Evolutionary conservation across 1,284 basidiomycete species (phyloP).

Genomic region (Leccinum angustisporum): DNA sequence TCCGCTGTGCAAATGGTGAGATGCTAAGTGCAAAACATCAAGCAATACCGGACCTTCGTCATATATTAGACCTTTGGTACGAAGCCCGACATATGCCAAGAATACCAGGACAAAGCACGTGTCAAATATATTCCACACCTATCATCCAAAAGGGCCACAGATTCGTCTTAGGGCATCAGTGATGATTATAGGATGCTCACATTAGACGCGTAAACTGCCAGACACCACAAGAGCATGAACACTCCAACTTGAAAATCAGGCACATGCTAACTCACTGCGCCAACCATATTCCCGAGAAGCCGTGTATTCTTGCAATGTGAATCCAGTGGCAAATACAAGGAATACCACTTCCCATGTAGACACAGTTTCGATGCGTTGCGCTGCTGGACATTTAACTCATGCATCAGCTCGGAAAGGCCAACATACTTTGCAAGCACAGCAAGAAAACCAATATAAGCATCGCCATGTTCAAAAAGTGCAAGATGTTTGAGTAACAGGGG

Average conservation of each 20-base stretch:
- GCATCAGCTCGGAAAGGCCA: background rate
- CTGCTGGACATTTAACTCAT: conserved; percentile 38
- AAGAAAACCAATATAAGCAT: conserved; percentile 69
- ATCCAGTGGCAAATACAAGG: conserved; percentile 73
- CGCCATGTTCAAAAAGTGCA: conserved; percentile 79
- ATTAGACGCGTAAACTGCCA: conserved; percentile 77
- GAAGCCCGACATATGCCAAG: conserved; percentile 63
- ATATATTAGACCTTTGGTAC: conserved; percentile 62
- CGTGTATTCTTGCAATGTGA: conserved; percentile 80
- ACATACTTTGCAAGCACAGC: conserved; percentile 69
- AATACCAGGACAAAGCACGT: conserved; percentile 76
- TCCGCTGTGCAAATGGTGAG: conserved; percentile 38
- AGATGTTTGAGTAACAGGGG: conserved; percentile 74
- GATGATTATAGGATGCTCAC: conserved; percentile 38
- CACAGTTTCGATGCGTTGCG: conserved; percentile 50
- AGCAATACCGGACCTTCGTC: conserved; percentile 46
- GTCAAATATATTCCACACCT: conserved; percentile 91
- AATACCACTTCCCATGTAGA: conserved; percentile 71
- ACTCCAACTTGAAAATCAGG: background rate
- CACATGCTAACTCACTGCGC: conserved; percentile 56
- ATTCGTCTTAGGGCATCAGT: background rate
- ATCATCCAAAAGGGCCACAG: conserved; percentile 8
- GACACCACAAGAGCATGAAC: conserved; percentile 9
- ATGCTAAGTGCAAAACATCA: background rate
- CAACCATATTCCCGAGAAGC: conserved; percentile 82